These are phyloP conservation scores for Atkinsonella texensis DNA, from an alignment of 2,329 filamentous ascomycete genomes.

Conservation along the genomic window DNA sequence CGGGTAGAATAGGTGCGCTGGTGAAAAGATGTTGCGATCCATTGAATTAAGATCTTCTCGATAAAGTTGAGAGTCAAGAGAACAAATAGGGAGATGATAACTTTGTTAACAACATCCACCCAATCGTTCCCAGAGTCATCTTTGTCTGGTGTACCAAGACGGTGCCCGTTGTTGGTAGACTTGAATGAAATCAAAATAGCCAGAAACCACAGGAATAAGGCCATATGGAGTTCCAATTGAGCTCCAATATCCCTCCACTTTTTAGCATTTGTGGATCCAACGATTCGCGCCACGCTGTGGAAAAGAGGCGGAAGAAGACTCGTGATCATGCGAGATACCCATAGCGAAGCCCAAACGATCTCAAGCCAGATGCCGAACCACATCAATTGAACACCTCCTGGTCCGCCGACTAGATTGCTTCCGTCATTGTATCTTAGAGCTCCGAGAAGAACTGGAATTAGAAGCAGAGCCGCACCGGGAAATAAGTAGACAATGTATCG, in stretches of 20 bases:
- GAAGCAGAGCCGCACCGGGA: conserved; percentile 30
- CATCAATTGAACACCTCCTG: conserved; percentile 64
- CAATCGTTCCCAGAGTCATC: conserved; percentile 47
- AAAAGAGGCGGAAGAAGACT: conserved; percentile 37
- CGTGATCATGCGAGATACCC: conserved; percentile 53
- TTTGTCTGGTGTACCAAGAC: conserved; percentile 20
- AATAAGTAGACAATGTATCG: conserved; percentile 37
- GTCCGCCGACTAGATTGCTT: conserved; percentile 40
- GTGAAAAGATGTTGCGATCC: conserved; percentile 91
- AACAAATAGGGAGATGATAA: conserved; percentile 77
- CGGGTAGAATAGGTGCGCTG: conserved; percentile 79
- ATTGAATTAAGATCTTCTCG: conserved; percentile 89
- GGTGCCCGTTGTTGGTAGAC: conserved; percentile 60
- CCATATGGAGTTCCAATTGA: conserved; percentile 72
- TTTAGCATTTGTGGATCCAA: conserved; percentile 73
- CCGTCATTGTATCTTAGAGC: conserved; percentile 25
- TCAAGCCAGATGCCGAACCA: conserved; percentile 97
- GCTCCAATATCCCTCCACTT: conserved; percentile 88
- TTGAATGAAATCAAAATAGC: conserved; percentile 76
- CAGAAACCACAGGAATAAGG: conserved; percentile 86
- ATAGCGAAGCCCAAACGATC: conserved; percentile 83
- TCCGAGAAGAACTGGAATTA: conserved; percentile 35
- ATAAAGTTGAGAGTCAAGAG: conserved; percentile 68
- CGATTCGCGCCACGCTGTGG: conserved; percentile 50
- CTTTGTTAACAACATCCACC: conserved; percentile 71